A percentile compares a stretch with the other conserved stretches of the same genome.
These are phyloP conservation scores for Hylodesmum podocarpum DNA, from an alignment of 306 rosid species.

Conservation along the genomic window DNA sequence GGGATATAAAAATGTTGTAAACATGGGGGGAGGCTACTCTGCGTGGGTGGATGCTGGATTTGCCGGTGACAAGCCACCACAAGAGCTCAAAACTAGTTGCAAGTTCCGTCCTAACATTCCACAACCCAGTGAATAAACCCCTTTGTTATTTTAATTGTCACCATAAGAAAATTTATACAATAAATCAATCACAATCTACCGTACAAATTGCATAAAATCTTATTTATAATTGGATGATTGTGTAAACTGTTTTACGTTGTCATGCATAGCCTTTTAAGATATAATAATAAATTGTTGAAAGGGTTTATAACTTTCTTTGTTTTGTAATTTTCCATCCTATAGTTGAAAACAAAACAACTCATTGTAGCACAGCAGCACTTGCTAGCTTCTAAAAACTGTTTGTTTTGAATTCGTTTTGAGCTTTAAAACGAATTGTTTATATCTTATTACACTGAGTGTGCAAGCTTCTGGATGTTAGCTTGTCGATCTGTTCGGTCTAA, in stretches of 20 bases:
- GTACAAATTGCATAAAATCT: too few species aligned
- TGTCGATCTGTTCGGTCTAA: too few species aligned
- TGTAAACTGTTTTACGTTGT: neutral
- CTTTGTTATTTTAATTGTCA: too few species aligned
- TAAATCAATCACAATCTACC: too few species aligned
- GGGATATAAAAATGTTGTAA: conserved; percentile 54
- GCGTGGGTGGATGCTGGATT: conserved; percentile 77
- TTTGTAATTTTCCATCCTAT: neutral
- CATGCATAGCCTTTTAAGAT: too few species aligned
- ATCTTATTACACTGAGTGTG: neutral
- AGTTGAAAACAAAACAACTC: neutral
- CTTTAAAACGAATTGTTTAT: neutral
- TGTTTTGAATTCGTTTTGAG: neutral
- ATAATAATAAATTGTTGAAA: neutral
- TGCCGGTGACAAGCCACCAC: conserved; percentile 49
- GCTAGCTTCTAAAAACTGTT: neutral
- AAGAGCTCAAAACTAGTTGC: conserved; percentile 38
- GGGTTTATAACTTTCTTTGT: neutral
- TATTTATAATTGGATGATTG: too few species aligned
- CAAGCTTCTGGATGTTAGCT: neutral
- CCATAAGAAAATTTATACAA: too few species aligned
- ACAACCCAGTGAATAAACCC: neutral
- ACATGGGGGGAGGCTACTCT: conserved; percentile 76
- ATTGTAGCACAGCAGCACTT: neutral
- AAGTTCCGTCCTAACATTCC: neutral